A percentile compares a stretch with the other conserved stretches of the same genome.
These are phyloP conservation scores for Phanerochaete carnosa DNA, from an alignment of 768 basidiomycete species.

Conservation along the genomic window DNA sequence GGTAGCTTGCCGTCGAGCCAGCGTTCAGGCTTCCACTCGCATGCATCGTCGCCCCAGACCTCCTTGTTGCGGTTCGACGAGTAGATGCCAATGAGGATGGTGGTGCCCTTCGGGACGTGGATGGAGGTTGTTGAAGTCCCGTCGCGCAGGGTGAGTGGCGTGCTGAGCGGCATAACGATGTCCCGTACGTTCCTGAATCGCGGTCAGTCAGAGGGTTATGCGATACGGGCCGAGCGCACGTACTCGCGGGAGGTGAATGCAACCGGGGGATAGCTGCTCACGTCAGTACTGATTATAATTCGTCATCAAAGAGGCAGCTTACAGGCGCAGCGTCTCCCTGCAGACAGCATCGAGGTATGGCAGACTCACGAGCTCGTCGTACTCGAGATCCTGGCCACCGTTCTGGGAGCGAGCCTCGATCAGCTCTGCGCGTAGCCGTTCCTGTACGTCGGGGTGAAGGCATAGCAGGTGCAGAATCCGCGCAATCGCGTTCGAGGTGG, in stretches of 20 bases:
- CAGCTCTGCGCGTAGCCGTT: constrained; percentile 25
- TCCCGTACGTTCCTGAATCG: constrained; percentile 18
- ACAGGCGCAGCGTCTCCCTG: constrained; percentile 24
- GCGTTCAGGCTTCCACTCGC: constrained; percentile 51
- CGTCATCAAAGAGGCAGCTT: background rate
- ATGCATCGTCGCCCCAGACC: constrained; percentile 45
- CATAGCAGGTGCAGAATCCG: constrained; percentile 25
- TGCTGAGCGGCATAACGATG: constrained; percentile 38
- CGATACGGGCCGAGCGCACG: background rate
- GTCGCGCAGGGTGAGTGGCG: constrained; percentile 34
- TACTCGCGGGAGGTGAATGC: constrained; percentile 28
- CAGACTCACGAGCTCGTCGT: constrained; percentile 23
- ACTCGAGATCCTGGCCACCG: constrained; percentile 14
- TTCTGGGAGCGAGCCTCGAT: constrained; percentile 3
- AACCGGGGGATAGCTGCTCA: constrained; percentile 42
- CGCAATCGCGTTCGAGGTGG: constrained; percentile 27
- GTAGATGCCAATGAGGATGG: constrained; percentile 34
- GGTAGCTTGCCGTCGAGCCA: constrained; percentile 38
- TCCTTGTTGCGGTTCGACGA: constrained; percentile 36
- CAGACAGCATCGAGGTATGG: constrained; percentile 28
- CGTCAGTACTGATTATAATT: background rate
- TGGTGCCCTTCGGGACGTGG: constrained; percentile 36
- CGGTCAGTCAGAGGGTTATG: background rate
- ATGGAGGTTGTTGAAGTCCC: constrained; percentile 36
- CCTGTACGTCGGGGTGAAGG: constrained; percentile 23